These are phyloP conservation scores for Rhizopogon rudus DNA, from an alignment of 768 basidiomycete species.

Conservation along the genomic window DNA sequence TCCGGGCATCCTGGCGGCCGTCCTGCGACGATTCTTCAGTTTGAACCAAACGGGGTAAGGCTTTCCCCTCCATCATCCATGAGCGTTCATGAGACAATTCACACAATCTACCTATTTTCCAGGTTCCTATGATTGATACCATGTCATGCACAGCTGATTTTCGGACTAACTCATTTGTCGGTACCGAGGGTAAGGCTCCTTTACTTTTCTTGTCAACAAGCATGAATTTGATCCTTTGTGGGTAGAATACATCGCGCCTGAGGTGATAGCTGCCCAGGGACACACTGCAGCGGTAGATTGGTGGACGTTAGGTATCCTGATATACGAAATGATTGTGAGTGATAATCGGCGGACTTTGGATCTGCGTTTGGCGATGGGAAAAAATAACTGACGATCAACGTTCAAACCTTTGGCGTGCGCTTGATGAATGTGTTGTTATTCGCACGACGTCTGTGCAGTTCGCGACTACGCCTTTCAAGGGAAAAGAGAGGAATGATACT, in stretches of 20 bases:
- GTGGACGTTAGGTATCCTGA: slow-evolving; percentile 98
- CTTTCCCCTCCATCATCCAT: slow-evolving; percentile 8
- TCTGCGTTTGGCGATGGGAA: slow-evolving; percentile 12
- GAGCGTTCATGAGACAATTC: not conserved
- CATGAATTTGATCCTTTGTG: not conserved
- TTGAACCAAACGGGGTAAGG: slow-evolving; percentile 84
- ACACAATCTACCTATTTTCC: slow-evolving; percentile 12
- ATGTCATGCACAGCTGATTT: slow-evolving; percentile 97
- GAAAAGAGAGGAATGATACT: slow-evolving; percentile 88
- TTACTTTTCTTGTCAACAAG: not conserved
- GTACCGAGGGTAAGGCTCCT: slow-evolving; percentile 80
- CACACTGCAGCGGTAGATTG: slow-evolving; percentile 99
- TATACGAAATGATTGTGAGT: slow-evolving; percentile 98
- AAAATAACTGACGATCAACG: slow-evolving; percentile 30
- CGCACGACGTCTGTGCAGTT: slow-evolving; percentile 49
- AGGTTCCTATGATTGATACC: slow-evolving; percentile 94
- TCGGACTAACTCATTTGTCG: slow-evolving; percentile 98
- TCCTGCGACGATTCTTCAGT: slow-evolving; percentile 82
- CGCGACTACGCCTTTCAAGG: slow-evolving; percentile 99
- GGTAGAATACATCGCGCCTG: slow-evolving; percentile 97
- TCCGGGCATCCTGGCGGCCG: slow-evolving; percentile 80
- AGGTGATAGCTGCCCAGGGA: slow-evolving; percentile 94
- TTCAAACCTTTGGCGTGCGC: slow-evolving; percentile 12
- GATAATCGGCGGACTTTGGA: slow-evolving; percentile 13
- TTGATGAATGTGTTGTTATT: slow-evolving; percentile 5